Base-by-base conservation (phyloP, 192 early-diverging fungal species). In the Coemansia sp. region DNA sequence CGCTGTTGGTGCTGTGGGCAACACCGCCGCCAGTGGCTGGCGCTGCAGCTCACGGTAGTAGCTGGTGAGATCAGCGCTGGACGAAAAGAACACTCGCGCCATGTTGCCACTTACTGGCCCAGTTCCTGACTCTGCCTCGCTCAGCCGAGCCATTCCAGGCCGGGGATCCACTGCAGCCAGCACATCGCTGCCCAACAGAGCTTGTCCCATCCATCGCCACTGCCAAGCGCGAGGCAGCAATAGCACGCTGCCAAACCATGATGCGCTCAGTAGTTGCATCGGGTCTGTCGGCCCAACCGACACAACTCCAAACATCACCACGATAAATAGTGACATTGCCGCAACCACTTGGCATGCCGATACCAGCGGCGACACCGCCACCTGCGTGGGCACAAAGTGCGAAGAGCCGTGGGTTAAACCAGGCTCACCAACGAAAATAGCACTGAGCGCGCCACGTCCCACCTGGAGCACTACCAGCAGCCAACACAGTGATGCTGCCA, bases 391-490 rank as follows among this genome's bases (percentile, higher is more conserved):
- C 38, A 82, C 66, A 68, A 83, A 83, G 65, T 83, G 78, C 12
- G 69, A 75, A 24, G 74, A 75, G 66, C 55, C 68, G 46, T 77
- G 72, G 22, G 80, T 83, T 63, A 83, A 41, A 16, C 72, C 80
- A 0, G 80, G 80, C 67, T 78, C 80, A 12, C 80, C 80, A 33
- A 83, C 75, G 62, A 83, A 83, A 12, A 83, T 71, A 6, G 80
- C 80, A 47, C 80, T 75, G n/a, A 83, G 73, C 4, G 80, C 80
- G 5, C 80, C 80, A 44, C 80, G 80, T 1, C 66, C 75, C 13
- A 83, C 75, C 62, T 75, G 80, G 64, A 75, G 66, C 24, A 83
- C 80, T 3, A 83, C 75, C 66, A 83, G 75, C 47, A 83, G 70
- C 80, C 80, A 83, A 60, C 80, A 83, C 29, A 83, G 57, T 10